Conservation (phyloP, 192 early-diverging fungal species). For the Linderina pennispora region DNA sequence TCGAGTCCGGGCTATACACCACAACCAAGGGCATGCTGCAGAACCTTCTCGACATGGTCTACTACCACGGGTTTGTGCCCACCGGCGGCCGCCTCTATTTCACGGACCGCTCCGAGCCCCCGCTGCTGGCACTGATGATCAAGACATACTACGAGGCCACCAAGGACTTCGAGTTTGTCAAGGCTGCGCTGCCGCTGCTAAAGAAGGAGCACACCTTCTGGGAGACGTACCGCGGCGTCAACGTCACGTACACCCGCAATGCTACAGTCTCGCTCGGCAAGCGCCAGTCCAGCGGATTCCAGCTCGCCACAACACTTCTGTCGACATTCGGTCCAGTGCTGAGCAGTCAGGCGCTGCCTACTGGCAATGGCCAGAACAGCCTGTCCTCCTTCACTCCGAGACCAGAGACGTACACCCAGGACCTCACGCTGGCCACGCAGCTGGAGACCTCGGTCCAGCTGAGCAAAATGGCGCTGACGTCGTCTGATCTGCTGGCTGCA, state of each 20-base stretch:
- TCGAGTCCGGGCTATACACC: constrained; percentile 50
- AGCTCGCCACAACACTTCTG: constrained; percentile 10
- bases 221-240: constrained; percentile 48
- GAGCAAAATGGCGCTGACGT: constrained; percentile 3
- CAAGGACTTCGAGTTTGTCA: constrained; percentile 48
- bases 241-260: constrained; percentile 29
- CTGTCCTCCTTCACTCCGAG: not conserved
- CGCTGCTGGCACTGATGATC: constrained; percentile 64
- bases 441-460: constrained; percentile 3
- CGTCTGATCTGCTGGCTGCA: constrained; percentile 17
- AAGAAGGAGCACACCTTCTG: constrained; percentile 59
- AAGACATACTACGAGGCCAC: constrained; percentile 55
- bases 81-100: constrained; percentile 71
- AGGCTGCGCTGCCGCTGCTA: constrained; percentile 50
- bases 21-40: constrained; percentile 55
- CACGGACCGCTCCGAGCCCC: constrained; percentile 67
- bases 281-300: constrained; percentile 5
- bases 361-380: not conserved
- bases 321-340: constrained; percentile 20
- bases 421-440: constrained; percentile 9
- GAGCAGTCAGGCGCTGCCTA: constrained; percentile 5
- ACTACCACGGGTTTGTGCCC: constrained; percentile 57
- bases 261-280: constrained; percentile 1
- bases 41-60: constrained; percentile 58
- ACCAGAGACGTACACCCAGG: constrained; percentile 14